Percentiles rank a stretch among this genome's conserved stretches.
Evolutionary conservation across 139 green algal genomes (phyloP).

Genomic region (Protoeuglena noctilucae): DNA sequence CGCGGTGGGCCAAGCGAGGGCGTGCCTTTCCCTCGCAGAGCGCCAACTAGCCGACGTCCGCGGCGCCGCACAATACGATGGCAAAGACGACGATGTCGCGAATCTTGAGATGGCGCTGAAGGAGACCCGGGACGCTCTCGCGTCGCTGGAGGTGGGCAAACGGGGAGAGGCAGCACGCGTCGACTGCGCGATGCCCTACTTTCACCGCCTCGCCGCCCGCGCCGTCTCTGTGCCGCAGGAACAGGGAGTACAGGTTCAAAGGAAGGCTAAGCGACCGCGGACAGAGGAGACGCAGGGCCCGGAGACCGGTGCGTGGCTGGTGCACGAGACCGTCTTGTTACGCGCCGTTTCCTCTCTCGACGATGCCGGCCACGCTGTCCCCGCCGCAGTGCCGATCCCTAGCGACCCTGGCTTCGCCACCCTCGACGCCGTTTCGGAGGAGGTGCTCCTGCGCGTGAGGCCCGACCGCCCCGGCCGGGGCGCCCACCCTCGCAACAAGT

Average conservation of each 20-base stretch:
- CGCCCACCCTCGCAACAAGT: slow-evolving; percentile 49
- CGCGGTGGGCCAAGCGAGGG: no score
- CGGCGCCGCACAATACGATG: no score
- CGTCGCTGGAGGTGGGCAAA: background rate
- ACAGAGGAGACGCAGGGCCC: background rate
- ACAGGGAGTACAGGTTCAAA: no score
- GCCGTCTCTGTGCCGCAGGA: no score
- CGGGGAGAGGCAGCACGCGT: background rate
- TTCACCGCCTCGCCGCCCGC: no score
- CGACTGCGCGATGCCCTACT: no score
- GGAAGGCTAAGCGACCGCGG: no score
- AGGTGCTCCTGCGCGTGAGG: background rate
- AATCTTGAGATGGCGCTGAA: slow-evolving; percentile 12
- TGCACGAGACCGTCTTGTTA: background rate
- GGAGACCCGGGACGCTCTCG: slow-evolving; percentile 6
- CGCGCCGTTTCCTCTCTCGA: background rate
- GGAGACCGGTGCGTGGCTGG: background rate
- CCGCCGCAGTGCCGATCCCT: background rate
- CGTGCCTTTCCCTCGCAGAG: no score
- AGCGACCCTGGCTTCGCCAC: no score
- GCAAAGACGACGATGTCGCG: no score
- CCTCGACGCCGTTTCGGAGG: background rate
- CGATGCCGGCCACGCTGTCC: background rate
- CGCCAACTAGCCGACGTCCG: no score
- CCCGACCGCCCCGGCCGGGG: slow-evolving; percentile 12